phyloP scores from a whole-genome alignment of 352 stramenopile species.

The Globisporangium perplexum region DNA sequence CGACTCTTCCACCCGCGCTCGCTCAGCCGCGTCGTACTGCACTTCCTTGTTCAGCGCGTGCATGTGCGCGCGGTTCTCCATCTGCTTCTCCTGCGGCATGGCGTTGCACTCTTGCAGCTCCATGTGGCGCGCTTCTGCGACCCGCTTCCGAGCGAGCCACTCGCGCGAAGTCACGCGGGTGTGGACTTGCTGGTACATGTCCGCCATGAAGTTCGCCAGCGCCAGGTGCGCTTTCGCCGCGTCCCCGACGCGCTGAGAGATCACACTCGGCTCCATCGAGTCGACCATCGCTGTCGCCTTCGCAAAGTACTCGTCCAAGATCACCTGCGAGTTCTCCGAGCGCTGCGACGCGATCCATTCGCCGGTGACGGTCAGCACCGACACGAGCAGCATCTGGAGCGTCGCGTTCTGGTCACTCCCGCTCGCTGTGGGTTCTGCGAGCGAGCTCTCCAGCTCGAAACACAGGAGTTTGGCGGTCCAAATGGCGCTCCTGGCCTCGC shows the following conservation, averaged over 20 bases:
- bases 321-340: slow-evolving; percentile 87
- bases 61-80: slow-evolving; percentile 68
- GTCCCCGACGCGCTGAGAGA: slow-evolving; percentile 36
- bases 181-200: slow-evolving; percentile 88
- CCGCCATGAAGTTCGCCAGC: slow-evolving; percentile 88
- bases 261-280: slow-evolving; percentile 23
- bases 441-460: slow-evolving; percentile 25
- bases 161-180: slow-evolving; percentile 81
- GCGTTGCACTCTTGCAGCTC: slow-evolving; percentile 58
- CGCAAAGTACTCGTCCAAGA: slow-evolving; percentile 91
- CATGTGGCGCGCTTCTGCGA: slow-evolving; percentile 56
- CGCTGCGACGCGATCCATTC: slow-evolving; percentile 93
- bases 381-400: slow-evolving; percentile 53
- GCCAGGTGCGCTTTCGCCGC: slow-evolving; percentile 80
- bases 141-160: slow-evolving; percentile 83
- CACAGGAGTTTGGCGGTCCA: slow-evolving; percentile 58
- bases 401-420: slow-evolving; percentile 6
- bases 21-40: slow-evolving; percentile 83
- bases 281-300: slow-evolving; percentile 70
- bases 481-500: slow-evolving; percentile 67
- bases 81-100: slow-evolving; percentile 49
- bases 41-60: slow-evolving; percentile 82
- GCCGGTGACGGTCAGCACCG: slow-evolving; percentile 74
- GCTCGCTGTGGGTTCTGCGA: slow-evolving; percentile 15
- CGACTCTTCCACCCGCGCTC: slow-evolving; percentile 77